phyloP scores from a whole-genome alignment of 306 rosid genomes.

The Sesbania bispinosa region DNA sequence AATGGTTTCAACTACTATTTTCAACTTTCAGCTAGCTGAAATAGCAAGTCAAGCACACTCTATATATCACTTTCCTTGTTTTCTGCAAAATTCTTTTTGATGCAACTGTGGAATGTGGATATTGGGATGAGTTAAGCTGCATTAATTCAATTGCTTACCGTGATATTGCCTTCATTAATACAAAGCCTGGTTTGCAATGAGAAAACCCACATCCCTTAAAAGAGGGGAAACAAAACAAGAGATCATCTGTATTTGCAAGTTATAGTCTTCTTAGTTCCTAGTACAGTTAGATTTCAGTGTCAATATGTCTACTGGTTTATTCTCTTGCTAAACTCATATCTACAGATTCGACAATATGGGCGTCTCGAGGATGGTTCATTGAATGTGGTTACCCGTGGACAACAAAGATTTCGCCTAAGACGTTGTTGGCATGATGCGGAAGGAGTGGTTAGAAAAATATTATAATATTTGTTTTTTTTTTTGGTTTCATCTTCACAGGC shows the following conservation, averaged over 20 bases:
- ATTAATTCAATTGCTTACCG: not conserved
- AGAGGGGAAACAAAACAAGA: not conserved
- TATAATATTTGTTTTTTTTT: conserved; percentile 21
- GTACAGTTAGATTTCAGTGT: conserved; percentile 1
- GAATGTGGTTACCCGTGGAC: conserved; percentile 87
- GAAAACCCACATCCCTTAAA: not conserved
- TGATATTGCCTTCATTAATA: not conserved
- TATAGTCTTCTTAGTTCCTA: conserved; percentile 7
- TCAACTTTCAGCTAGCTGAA: too few relatives aligned
- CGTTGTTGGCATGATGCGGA: conserved; percentile 78
- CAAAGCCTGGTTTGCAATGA: conserved; percentile 13
- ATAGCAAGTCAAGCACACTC: too few relatives aligned
- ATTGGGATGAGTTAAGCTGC: not conserved
- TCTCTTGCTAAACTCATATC: conserved; percentile 18
- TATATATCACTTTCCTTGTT: conserved; percentile 1
- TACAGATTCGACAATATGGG: conserved; percentile 79
- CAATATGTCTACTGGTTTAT: conserved; percentile 21
- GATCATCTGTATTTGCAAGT: not conserved
- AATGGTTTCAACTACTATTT: too few relatives aligned
- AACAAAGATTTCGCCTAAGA: conserved; percentile 75
- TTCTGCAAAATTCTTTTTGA: conserved; percentile 1
- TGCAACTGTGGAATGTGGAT: conserved; percentile 13
- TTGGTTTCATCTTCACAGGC: not conserved
- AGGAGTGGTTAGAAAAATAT: conserved; percentile 65
- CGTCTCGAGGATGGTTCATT: conserved; percentile 81